phyloP scores from a whole-genome alignment of 257 asterid genomes.

The Mitragyna speciosa region DNA sequence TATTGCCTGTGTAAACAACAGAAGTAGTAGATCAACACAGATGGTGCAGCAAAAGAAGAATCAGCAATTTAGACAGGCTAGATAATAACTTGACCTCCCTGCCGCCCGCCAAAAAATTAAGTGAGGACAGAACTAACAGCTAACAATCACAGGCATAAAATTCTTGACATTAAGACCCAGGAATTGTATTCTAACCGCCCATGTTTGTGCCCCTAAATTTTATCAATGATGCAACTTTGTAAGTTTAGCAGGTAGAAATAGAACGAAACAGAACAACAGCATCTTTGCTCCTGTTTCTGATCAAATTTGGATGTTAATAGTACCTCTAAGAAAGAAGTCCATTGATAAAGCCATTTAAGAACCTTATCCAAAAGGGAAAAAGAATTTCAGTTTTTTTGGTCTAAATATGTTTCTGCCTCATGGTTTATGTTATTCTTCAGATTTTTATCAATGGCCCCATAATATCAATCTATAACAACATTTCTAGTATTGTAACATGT shows the following conservation, averaged over 20 bases:
- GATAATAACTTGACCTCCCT: neutral
- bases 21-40: neutral
- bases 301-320: neutral
- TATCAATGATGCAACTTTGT: neutral
- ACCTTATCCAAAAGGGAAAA: neutral
- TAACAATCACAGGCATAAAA: neutral
- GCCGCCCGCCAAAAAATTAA: neutral
- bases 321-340: neutral
- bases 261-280: neutral
- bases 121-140: neutral
- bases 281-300: neutral
- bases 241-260: neutral
- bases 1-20: slow-evolving; percentile 15
- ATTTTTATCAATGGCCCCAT: neutral
- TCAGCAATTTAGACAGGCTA: neutral
- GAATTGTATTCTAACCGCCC: neutral
- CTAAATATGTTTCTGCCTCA: neutral
- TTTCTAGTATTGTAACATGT: neutral
- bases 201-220: neutral
- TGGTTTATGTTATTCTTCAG: neutral
- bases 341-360: neutral
- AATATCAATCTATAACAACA: neutral
- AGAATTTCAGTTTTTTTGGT: neutral
- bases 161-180: neutral
- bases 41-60: neutral